A percentile compares a stretch with the other conserved stretches of the same genome.
Conservation (phyloP, 768 basidiomycete species). For the Psilocybe tampanensis region DNA sequence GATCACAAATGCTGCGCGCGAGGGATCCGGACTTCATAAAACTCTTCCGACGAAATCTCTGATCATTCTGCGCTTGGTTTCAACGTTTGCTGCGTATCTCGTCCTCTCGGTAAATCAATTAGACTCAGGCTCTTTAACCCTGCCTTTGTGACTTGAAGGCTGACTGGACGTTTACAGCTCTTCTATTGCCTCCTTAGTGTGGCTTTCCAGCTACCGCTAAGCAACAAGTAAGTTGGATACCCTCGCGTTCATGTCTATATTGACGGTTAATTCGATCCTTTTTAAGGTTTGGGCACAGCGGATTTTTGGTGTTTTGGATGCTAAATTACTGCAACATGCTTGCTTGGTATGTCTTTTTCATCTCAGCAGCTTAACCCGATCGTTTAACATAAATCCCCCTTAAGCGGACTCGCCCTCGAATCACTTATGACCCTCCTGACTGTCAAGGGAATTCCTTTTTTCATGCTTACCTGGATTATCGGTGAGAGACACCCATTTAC, state of each 20-base stretch:
- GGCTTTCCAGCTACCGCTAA: constrained; percentile 60
- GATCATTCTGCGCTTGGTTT: constrained; percentile 27
- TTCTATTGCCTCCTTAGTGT: constrained; percentile 58
- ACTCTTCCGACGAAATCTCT: constrained; percentile 28
- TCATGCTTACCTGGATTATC: constrained; percentile 69
- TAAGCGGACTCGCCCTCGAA: constrained; percentile 64
- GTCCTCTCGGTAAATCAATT: constrained; percentile 27
- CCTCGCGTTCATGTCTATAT: background rate
- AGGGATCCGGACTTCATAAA: constrained; percentile 28
- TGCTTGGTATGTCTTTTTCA: constrained; percentile 42
- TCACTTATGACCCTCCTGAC: constrained; percentile 60
- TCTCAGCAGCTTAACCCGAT: background rate
- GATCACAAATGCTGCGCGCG: constrained; percentile 30
- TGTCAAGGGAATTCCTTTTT: constrained; percentile 52
- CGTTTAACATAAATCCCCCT: no score
- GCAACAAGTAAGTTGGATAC: constrained; percentile 30
- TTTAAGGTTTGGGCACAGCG: constrained; percentile 46
- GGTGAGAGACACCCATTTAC: constrained; percentile 32
- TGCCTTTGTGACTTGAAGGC: no score
- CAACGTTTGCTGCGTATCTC: constrained; percentile 30
- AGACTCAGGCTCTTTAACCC: no score
- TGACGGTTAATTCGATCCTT: background rate
- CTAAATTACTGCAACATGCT: constrained; percentile 61
- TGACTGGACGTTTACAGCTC: no score
- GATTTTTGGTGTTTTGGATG: constrained; percentile 73